Percentiles rank a stretch among this genome's conserved stretches.
Evolutionary conservation across 1,284 basidiomycete species (phyloP).

Genomic region (Ganoderma lingzhi): DNA sequence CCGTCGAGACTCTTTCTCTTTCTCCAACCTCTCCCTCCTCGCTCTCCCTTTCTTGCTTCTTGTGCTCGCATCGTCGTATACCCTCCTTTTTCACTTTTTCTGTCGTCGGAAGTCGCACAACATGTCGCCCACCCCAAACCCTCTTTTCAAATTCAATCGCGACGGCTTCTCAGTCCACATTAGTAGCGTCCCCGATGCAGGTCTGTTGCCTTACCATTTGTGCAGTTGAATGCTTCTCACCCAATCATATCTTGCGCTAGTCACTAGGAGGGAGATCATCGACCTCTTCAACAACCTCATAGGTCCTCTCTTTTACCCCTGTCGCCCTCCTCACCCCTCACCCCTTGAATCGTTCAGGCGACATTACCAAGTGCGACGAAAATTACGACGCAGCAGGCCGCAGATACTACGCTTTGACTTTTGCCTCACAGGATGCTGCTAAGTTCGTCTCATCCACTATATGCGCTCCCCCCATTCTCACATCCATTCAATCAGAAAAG

Average conservation of each 20-base stretch:
- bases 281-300: conserved; percentile 64
- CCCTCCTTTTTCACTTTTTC: conserved; percentile 10
- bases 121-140: conserved; percentile 37
- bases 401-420: conserved; percentile 57
- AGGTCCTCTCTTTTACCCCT: conserved; percentile 45
- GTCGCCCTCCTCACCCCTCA: conserved; percentile 7
- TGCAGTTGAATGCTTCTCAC: background rate
- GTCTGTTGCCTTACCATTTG: conserved; percentile 38
- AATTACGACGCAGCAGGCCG: conserved; percentile 47
- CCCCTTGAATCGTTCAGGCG: conserved; percentile 43
- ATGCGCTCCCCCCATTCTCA: conserved; percentile 19
- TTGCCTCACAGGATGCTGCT: conserved; percentile 56
- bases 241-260: conserved; percentile 37
- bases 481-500: conserved; percentile 53
- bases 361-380: conserved; percentile 52
- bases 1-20: conserved; percentile 37
- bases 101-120: conserved; percentile 15
- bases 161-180: conserved; percentile 52
- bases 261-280: conserved; percentile 57
- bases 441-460: conserved; percentile 45
- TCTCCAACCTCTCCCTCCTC: conserved; percentile 30
- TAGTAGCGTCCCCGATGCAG: conserved; percentile 51
- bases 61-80: conserved; percentile 27
- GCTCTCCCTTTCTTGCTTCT: conserved; percentile 33
- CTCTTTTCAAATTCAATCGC: conserved; percentile 46